Base-by-base conservation (phyloP, 371 early-diverging fungal species). In the Mucor velutinosus region DNA sequence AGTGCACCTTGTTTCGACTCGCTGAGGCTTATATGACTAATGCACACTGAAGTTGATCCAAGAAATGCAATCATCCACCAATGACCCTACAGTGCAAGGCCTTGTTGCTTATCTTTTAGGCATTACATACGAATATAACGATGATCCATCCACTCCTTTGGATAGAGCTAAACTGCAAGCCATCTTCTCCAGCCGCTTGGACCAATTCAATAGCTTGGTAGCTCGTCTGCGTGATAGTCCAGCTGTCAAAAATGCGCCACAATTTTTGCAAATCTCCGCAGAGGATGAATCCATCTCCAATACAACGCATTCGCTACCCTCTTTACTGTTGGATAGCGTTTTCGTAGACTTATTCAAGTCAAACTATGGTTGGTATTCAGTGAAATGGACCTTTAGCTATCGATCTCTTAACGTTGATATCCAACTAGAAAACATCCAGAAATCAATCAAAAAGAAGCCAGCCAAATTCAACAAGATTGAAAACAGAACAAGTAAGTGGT, bases 11-110 rank as follows among this genome's bases (percentile, higher is more conserved):
- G 25, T 21, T 19, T n/a, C 35, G 17, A 30, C 1, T 41, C 7
- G 25, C 39, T 2, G 49, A 27, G 66, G 11, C 19, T 37, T 49
- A 21, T 56, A 17, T 64, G 27, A 53, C 14, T 53, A 23, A 53
- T 15, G 1, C 15, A 5, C 6, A 25, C 12, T 23, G 1, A 65
- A 93, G 92, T 73, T 97, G 58, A 92, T 96, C 21, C 95, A 95
- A 77, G 89, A 93, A 45, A 89, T 96, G 66, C 91, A 93, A 55
- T 89, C 92, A 0, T 91, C 96, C 11, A 89, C 91, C 3, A 88
- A 92, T 47, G 92, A 95, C 70, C 87, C 93, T 11, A 78, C 91
- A 56, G 89, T 95, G 2, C 97, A 97, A 78, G 98, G 98, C 7
- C 76, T 97, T 35, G 87, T 94, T 4, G 95, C 97, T 2, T 96